Conservation (phyloP, 2,329 filamentous ascomycete genomes). For the Corinectria fuckeliana region DNA sequence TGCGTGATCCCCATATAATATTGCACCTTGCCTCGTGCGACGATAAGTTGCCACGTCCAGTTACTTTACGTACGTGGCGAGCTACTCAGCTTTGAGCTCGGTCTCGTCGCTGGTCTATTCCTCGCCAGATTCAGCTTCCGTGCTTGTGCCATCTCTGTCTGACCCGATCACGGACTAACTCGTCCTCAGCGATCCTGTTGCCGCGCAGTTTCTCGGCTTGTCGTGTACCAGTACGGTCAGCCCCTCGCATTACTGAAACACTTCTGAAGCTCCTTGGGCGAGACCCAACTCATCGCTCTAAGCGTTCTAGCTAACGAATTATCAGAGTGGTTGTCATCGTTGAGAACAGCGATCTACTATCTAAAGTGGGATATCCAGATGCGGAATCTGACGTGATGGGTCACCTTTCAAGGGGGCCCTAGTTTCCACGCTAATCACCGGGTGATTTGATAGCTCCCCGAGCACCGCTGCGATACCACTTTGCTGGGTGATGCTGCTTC, state of each 20-base stretch:
- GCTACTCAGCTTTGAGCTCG: not conserved
- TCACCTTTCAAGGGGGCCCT: not conserved
- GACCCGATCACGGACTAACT: not conserved
- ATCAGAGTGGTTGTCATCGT: too few species aligned
- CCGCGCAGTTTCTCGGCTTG: too few species aligned
- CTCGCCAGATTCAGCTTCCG: not conserved
- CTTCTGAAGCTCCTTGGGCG: not conserved
- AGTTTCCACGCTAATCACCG: not conserved
- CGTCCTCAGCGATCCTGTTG: not conserved
- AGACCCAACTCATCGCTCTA: not conserved
- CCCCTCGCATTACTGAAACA: not conserved
- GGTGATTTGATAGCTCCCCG: not conserved
- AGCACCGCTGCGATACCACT: not conserved
- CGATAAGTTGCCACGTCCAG: not conserved
- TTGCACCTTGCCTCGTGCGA: not conserved
- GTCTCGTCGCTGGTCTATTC: not conserved
- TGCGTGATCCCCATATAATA: slow-evolving; percentile 6
- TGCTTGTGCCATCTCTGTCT: not conserved
- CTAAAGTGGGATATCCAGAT: not conserved
- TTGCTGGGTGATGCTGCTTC: not conserved
- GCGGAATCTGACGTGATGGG: not conserved
- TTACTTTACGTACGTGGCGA: not conserved
- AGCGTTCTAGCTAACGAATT: too few species aligned
- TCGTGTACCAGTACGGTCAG: too few species aligned
- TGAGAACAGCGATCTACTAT: too few species aligned